Conservation (phyloP, 768 basidiomycete genomes). For the Amanita inopinata region DNA sequence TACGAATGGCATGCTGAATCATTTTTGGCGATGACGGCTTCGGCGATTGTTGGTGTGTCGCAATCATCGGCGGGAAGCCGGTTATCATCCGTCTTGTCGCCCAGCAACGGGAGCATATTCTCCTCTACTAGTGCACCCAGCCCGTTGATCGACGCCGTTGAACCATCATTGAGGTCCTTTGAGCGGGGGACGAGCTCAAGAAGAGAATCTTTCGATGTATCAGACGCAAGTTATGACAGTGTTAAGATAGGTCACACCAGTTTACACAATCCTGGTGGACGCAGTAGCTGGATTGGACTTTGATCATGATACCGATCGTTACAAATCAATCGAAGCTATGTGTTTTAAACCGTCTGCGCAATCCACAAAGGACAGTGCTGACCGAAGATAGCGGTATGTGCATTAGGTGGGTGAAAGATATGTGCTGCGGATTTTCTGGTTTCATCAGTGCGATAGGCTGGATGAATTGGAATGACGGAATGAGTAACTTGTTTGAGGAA, state of each 20-base stretch:
- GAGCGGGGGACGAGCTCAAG: slow-evolving; percentile 11
- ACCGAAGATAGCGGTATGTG: no score
- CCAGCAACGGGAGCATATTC: slow-evolving; percentile 7
- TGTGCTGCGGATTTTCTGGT: no score
- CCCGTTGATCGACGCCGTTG: slow-evolving; percentile 63
- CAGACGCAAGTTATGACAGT: slow-evolving; percentile 26
- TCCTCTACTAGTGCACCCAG: slow-evolving; percentile 35
- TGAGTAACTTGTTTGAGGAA: no score
- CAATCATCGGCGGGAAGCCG: background rate
- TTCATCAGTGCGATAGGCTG: no score
- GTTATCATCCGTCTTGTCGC: slow-evolving; percentile 11
- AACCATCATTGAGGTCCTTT: slow-evolving; percentile 22
- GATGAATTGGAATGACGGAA: no score
- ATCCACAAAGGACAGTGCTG: background rate
- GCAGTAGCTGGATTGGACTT: slow-evolving; percentile 90
- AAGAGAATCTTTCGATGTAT: background rate
- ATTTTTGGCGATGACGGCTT: slow-evolving; percentile 58
- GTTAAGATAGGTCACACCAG: slow-evolving; percentile 94
- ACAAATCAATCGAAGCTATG: background rate
- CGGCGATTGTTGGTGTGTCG: slow-evolving; percentile 13
- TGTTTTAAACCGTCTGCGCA: background rate
- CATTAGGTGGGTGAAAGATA: background rate
- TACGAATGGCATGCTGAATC: slow-evolving; percentile 98
- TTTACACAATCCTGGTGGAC: slow-evolving; percentile 84
- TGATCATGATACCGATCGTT: slow-evolving; percentile 13